Percentiles rank a stretch among this genome's conserved stretches.
Conservation (phyloP, 192 early-diverging fungal species). For the Umbelopsis ramanniana region DNA sequence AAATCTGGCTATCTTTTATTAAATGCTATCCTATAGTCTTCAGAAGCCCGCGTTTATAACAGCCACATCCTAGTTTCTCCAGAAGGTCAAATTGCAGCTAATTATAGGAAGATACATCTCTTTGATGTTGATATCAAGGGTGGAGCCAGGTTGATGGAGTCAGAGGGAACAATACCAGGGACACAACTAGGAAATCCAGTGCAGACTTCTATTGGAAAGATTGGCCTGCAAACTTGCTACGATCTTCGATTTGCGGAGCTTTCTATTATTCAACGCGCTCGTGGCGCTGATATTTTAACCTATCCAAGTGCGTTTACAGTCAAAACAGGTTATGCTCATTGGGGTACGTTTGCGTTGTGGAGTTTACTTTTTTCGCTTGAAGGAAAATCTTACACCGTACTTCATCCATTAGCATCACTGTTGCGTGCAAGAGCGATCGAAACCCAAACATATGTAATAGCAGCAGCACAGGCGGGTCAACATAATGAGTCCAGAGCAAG, state of each 20-base stretch:
- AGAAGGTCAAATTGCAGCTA: slow-evolving; percentile 55
- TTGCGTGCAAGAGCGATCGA: slow-evolving; percentile 84
- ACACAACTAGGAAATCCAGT: slow-evolving; percentile 42
- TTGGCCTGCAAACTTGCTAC: slow-evolving; percentile 76
- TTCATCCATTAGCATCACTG: slow-evolving; percentile 56
- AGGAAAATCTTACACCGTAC: too few species aligned
- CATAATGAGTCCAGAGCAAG: slow-evolving; percentile 73
- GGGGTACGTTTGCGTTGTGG: slow-evolving; percentile 49
- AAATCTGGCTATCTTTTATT: neutral
- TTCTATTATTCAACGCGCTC: slow-evolving; percentile 54
- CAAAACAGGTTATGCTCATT: slow-evolving; percentile 82
- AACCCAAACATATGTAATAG: slow-evolving; percentile 83
- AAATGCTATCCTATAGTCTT: neutral
- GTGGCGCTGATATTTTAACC: slow-evolving; percentile 73
- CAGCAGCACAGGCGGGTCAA: slow-evolving; percentile 77
- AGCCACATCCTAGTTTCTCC: slow-evolving; percentile 69
- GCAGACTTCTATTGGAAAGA: slow-evolving; percentile 56
- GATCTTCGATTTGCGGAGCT: slow-evolving; percentile 83
- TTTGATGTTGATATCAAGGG: slow-evolving; percentile 72
- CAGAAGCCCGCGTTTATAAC: slow-evolving; percentile 56
- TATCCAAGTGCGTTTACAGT: slow-evolving; percentile 86
- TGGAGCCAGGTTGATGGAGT: slow-evolving; percentile 56
- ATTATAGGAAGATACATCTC: slow-evolving; percentile 80
- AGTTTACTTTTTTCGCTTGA: too few species aligned
- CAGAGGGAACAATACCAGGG: slow-evolving; percentile 44